phyloP scores from a whole-genome alignment of 2,329 filamentous ascomycete genomes.

The Penicillium psychrosexuale region DNA sequence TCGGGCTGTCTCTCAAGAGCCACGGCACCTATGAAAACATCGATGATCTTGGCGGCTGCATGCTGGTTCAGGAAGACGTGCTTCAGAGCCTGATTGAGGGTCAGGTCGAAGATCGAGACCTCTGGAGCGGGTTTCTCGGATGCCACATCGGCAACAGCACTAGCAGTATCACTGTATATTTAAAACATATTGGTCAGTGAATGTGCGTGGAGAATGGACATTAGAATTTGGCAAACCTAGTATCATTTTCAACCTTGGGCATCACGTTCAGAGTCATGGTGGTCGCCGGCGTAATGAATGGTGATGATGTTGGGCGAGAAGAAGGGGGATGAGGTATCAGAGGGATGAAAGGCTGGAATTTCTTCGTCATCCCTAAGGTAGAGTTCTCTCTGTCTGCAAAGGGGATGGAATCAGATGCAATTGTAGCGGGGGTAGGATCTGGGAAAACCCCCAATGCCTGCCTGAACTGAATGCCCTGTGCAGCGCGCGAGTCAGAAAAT shows the following conservation, averaged over 20 bases:
- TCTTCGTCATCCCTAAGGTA: not conserved
- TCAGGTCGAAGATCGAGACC: conserved; percentile 2
- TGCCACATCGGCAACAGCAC: not conserved
- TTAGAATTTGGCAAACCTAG: not conserved
- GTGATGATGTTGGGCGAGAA: not conserved
- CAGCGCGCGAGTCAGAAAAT: not conserved
- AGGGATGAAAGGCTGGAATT: not conserved
- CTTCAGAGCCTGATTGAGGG: not conserved
- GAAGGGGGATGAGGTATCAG: not conserved
- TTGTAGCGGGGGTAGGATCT: not conserved
- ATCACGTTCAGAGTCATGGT: not conserved
- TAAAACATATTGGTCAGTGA: not conserved
- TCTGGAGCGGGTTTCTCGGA: not conserved
- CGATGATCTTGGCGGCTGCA: not conserved
- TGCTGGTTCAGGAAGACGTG: not conserved
- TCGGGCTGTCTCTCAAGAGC: not conserved
- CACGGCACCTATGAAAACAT: not conserved
- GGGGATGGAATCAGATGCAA: not conserved
- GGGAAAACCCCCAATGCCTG: not conserved
- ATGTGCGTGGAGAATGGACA: too few species aligned
- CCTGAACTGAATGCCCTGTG: not conserved
- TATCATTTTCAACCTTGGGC: not conserved
- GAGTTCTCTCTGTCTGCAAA: not conserved
- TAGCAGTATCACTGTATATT: not conserved
- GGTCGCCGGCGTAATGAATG: not conserved